Evolutionary conservation across 179 eudicot genomes (phyloP).

Genomic region (Beta macrorhiza): DNA sequence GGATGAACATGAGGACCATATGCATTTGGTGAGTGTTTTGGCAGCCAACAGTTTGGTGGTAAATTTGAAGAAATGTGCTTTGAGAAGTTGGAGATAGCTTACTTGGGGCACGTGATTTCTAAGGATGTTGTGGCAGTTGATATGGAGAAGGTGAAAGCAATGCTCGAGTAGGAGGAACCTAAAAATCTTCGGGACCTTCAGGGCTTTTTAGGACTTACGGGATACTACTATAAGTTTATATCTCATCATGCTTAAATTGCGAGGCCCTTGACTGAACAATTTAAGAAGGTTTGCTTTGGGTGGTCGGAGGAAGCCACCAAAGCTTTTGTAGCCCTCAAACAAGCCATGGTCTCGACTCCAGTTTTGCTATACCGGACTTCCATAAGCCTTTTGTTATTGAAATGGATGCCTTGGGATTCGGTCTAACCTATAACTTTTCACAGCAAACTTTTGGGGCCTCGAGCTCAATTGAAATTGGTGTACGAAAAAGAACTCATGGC

Average conservation of each 20-base stretch:
- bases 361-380: too few relatives aligned
- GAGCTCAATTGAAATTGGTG: too few relatives aligned
- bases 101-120: not conserved
- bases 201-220: slow-evolving; percentile 12
- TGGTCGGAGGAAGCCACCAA: not conserved
- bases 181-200: not conserved
- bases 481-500: too few relatives aligned
- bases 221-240: slow-evolving; percentile 11
- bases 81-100: not conserved
- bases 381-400: too few relatives aligned
- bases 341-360: too few relatives aligned
- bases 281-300: not conserved
- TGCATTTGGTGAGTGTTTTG: not conserved
- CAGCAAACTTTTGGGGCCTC: too few relatives aligned
- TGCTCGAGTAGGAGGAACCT: not conserved
- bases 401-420: too few relatives aligned
- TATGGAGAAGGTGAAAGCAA: not conserved
- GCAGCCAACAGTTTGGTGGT: not conserved
- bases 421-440: too few relatives aligned
- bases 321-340: too few relatives aligned
- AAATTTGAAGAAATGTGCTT: not conserved
- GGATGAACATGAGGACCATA: not conserved
- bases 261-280: slow-evolving; percentile 1
- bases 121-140: not conserved
- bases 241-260: not conserved